Conservation (phyloP, 805 yeast genomes). For the Ogataea ramenticola region DNA sequence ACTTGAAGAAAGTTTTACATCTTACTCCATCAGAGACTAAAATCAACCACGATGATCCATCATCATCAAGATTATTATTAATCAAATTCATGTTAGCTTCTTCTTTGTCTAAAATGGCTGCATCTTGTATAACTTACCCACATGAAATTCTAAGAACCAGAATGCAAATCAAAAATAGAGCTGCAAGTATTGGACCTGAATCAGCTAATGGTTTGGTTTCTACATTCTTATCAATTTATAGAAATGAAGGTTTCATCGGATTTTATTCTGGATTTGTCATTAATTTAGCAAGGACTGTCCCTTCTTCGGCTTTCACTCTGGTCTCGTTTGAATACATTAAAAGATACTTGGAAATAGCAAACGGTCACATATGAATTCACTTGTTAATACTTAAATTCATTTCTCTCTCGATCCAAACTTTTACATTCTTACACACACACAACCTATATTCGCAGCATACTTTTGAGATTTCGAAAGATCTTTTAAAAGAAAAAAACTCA, state of each 20-base stretch:
- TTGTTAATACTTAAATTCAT: background rate
- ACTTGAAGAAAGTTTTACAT: slow-evolving; percentile 51
- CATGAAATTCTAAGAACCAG: slow-evolving; percentile 93
- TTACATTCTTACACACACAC: no score
- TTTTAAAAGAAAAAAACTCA: no score
- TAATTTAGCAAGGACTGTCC: slow-evolving; percentile 84
- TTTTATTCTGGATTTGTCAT: slow-evolving; percentile 87
- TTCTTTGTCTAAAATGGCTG: slow-evolving; percentile 77
- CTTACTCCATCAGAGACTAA: slow-evolving; percentile 6
- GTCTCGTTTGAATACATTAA: slow-evolving; percentile 84
- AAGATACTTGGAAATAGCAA: slow-evolving; percentile 33
- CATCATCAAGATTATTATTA: slow-evolving; percentile 15
- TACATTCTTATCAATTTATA: slow-evolving; percentile 30
- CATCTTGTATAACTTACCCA: slow-evolving; percentile 85
- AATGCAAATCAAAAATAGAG: slow-evolving; percentile 49
- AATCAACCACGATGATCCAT: background rate
- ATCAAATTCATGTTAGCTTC: slow-evolving; percentile 56
- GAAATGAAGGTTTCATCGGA: slow-evolving; percentile 69
- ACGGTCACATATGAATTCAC: background rate
- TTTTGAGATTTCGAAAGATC: no score
- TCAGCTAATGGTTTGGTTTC: background rate
- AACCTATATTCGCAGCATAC: no score
- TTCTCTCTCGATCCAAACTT: no score
- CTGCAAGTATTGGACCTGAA: background rate
- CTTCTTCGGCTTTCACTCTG: slow-evolving; percentile 92